These are phyloP conservation scores for Limnanthes douglasii DNA, from an alignment of 345 rosid species.

Conservation along the genomic window DNA sequence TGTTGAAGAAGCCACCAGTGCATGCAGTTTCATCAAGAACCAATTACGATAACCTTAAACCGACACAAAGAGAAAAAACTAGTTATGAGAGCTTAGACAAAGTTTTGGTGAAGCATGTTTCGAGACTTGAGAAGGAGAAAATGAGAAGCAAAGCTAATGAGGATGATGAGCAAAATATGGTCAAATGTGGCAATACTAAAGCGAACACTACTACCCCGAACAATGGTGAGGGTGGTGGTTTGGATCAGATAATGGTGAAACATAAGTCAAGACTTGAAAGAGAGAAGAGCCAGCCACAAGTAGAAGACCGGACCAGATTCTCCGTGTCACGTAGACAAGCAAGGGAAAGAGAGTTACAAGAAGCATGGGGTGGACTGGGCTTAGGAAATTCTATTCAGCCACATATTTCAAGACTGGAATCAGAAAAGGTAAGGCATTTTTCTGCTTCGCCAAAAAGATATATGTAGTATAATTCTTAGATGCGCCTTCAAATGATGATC, in stretches of 20 bases:
- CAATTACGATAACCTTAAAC: conserved; percentile 14
- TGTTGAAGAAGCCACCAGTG: conserved; percentile 41
- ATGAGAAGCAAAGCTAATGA: conserved; percentile 18
- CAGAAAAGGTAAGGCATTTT: conserved; percentile 50
- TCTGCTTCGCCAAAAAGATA: background rate
- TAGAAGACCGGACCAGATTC: conserved; percentile 14
- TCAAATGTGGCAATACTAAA: conserved; percentile 20
- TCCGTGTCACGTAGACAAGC: conserved; percentile 41
- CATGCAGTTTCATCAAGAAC: conserved; percentile 17
- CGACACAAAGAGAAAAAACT: conserved; percentile 11
- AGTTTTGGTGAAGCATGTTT: conserved; percentile 63
- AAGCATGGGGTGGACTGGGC: conserved; percentile 86
- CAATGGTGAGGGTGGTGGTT: conserved; percentile 22
- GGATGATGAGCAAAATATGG: conserved; percentile 4
- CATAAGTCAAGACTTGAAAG: conserved; percentile 46
- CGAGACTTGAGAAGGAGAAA: conserved; percentile 63
- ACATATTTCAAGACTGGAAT: conserved; percentile 62
- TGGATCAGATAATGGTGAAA: conserved; percentile 38
- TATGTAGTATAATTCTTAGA: no score
- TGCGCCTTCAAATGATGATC: no score
- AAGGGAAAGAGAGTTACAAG: conserved; percentile 68
- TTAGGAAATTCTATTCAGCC: conserved; percentile 60
- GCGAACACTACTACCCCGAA: conserved; percentile 12
- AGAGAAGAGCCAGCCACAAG: conserved; percentile 29
- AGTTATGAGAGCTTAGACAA: conserved; percentile 57